Evolutionary conservation across 1,284 basidiomycete species (phyloP).

Genomic region (Mycosarcoma mackinlayi): DNA sequence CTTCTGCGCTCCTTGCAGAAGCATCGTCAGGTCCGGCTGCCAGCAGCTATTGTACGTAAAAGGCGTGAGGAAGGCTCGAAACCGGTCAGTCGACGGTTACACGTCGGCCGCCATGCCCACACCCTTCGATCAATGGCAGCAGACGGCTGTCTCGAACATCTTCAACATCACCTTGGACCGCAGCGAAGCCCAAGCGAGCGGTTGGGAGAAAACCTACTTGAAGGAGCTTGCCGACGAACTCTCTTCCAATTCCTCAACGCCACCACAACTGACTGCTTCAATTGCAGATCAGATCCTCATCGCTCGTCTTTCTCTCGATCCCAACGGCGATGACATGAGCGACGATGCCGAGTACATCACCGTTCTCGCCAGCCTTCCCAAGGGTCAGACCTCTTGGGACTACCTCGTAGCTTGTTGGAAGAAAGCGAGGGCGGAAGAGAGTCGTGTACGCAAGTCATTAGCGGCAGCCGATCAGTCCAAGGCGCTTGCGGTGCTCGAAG

Average conservation of each 20-base stretch:
- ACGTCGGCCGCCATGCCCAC: slow-evolving; percentile 19
- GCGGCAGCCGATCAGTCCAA: slow-evolving; percentile 77
- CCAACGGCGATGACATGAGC: slow-evolving; percentile 77
- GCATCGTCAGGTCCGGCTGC: too few species aligned
- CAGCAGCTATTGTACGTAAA: too few species aligned
- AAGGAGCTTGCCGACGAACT: slow-evolving; percentile 81
- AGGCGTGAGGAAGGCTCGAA: too few species aligned
- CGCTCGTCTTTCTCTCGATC: slow-evolving; percentile 84
- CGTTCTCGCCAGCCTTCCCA: slow-evolving; percentile 81
- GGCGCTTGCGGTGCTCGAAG: slow-evolving; percentile 34
- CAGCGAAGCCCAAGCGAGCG: slow-evolving; percentile 76
- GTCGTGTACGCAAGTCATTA: slow-evolving; percentile 68
- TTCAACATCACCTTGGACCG: slow-evolving; percentile 86
- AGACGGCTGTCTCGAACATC: slow-evolving; percentile 76
- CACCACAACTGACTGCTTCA: slow-evolving; percentile 31
- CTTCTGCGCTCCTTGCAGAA: too few species aligned
- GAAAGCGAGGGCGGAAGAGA: slow-evolving; percentile 52
- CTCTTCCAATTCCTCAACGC: slow-evolving; percentile 73
- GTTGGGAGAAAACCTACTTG: slow-evolving; percentile 83
- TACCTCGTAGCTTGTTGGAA: slow-evolving; percentile 94
- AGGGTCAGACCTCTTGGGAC: slow-evolving; percentile 85
- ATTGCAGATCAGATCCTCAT: slow-evolving; percentile 85
- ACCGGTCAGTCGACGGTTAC: not conserved
- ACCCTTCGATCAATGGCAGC: slow-evolving; percentile 75
- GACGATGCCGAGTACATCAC: slow-evolving; percentile 84